Conservation (phyloP, 768 basidiomycete genomes). For the Lactarius sp. region DNA sequence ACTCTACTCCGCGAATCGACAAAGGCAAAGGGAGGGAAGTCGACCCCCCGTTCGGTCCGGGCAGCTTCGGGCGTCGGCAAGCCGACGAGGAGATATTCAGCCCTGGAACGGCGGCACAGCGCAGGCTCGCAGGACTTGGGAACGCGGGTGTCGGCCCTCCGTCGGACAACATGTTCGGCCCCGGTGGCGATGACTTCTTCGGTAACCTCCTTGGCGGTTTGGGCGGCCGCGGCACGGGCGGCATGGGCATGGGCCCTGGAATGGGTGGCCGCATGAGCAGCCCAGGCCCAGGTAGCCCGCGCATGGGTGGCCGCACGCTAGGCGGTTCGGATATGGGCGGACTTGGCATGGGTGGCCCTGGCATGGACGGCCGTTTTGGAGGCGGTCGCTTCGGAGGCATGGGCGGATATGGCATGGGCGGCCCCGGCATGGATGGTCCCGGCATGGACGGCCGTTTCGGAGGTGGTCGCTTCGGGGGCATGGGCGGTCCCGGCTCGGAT, state of each 20-base stretch:
- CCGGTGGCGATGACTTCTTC: slow-evolving; percentile 1
- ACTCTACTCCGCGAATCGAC: not conserved
- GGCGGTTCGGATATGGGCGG: slow-evolving; percentile 2
- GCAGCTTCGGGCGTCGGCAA: not conserved
- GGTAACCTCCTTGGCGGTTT: not conserved
- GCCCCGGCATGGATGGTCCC: not conserved
- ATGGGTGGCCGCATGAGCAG: not conserved
- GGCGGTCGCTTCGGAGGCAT: not conserved
- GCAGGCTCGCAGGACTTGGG: not conserved
- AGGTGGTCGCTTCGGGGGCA: not conserved
- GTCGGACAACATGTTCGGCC: not conserved
- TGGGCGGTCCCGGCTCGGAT: not conserved
- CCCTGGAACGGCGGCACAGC: slow-evolving; percentile 8
- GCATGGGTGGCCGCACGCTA: too few relatives aligned
- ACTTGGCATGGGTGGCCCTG: not conserved
- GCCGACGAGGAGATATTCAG: slow-evolving; percentile 13
- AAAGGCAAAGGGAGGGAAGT: slow-evolving; percentile 9
- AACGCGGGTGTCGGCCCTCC: not conserved
- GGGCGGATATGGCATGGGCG: not conserved
- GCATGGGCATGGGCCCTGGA: not conserved
- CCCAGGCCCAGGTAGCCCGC: too few relatives aligned
- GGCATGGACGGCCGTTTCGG: not conserved
- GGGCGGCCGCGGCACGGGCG: not conserved
- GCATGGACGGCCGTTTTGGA: not conserved
- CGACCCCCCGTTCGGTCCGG: not conserved